A percentile compares a stretch with the other conserved stretches of the same genome.
These are phyloP conservation scores for Geranomyces michiganensis DNA, from an alignment of 192 early-diverging fungal genomes.

Conservation along the genomic window DNA sequence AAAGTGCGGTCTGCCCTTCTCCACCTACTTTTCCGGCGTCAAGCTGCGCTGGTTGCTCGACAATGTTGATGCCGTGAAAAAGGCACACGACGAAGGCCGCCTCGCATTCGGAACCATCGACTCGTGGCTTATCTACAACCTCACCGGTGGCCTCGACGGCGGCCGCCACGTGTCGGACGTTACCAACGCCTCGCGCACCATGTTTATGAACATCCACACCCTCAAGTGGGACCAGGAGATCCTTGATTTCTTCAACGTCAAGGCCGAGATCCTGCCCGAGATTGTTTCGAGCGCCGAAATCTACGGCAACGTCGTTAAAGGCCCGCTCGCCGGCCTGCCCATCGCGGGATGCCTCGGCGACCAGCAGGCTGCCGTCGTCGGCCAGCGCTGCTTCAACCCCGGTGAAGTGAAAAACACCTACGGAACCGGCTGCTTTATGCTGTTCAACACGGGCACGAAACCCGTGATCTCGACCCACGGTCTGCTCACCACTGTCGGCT, in stretches of 20 bases:
- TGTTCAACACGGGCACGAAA: slow-evolving; percentile 85
- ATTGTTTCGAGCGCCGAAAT: slow-evolving; percentile 81
- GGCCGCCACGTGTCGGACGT: slow-evolving; percentile 86
- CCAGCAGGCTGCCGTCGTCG: slow-evolving; percentile 93
- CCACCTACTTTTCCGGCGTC: slow-evolving; percentile 90
- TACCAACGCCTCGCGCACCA: slow-evolving; percentile 92
- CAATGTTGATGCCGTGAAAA: slow-evolving; percentile 70
- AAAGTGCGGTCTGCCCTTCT: slow-evolving; percentile 83
- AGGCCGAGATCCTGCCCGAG: slow-evolving; percentile 66
- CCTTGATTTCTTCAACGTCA: slow-evolving; percentile 74
- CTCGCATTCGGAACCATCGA: slow-evolving; percentile 90
- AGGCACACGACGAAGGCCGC: slow-evolving; percentile 71
- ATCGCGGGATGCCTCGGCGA: slow-evolving; percentile 92
- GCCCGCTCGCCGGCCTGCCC: slow-evolving; percentile 69
- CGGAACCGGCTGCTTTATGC: slow-evolving; percentile 96
- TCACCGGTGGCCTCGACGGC: slow-evolving; percentile 76
- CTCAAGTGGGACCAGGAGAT: slow-evolving; percentile 73
- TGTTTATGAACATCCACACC: slow-evolving; percentile 88
- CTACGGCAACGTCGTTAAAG: slow-evolving; percentile 64
- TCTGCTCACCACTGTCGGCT: slow-evolving; percentile 87
- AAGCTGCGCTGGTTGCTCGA: slow-evolving; percentile 94
- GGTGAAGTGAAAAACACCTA: slow-evolving; percentile 96
- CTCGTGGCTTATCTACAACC: slow-evolving; percentile 92
- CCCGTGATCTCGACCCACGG: slow-evolving; percentile 80
- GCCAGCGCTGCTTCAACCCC: slow-evolving; percentile 86